A percentile compares a stretch with the other conserved stretches of the same genome.
Evolutionary conservation across 2,329 filamentous ascomycete species (phyloP).

Genomic region (Phyllosticta citribraziliensis): DNA sequence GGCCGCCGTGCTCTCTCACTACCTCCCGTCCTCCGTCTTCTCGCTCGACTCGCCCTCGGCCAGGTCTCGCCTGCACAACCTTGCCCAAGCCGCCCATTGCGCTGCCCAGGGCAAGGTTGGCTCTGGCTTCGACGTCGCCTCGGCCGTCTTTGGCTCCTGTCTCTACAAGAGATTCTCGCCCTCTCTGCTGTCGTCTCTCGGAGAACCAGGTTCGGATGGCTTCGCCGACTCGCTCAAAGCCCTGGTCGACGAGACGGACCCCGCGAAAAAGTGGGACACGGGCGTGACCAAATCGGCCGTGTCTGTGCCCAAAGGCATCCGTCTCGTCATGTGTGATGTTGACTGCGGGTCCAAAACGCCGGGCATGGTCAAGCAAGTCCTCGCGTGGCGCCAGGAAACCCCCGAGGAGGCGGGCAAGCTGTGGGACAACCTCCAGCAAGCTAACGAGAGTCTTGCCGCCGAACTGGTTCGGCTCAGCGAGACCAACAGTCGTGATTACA

Average conservation of each 20-base stretch:
- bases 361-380: slow-evolving; percentile 87
- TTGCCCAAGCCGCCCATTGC: slow-evolving; percentile 88
- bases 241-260: slow-evolving; percentile 53
- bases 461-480: slow-evolving; percentile 48
- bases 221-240: slow-evolving; percentile 58
- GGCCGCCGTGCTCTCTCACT: slow-evolving; percentile 65
- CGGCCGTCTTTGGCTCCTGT: slow-evolving; percentile 85
- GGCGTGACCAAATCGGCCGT: slow-evolving; percentile 62
- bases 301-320: slow-evolving; percentile 60
- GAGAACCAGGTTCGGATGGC: slow-evolving; percentile 50
- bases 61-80: slow-evolving; percentile 67
- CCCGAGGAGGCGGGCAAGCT: slow-evolving; percentile 54
- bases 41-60: slow-evolving; percentile 46
- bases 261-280: slow-evolving; percentile 60
- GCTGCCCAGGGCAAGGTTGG: slow-evolving; percentile 95
- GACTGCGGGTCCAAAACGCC: slow-evolving; percentile 90
- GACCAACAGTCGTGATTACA: slow-evolving; percentile 38
- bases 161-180: slow-evolving; percentile 90
- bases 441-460: slow-evolving; percentile 61
- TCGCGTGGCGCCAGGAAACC: slow-evolving; percentile 66
- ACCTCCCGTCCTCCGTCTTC: slow-evolving; percentile 50
- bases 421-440: slow-evolving; percentile 64
- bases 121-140: slow-evolving; percentile 89
- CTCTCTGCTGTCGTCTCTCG: slow-evolving; percentile 55
- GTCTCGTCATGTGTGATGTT: slow-evolving; percentile 89